Evolutionary conservation across 805 yeast genomes (phyloP).

Genomic region (Myxozyma melibiosi): DNA sequence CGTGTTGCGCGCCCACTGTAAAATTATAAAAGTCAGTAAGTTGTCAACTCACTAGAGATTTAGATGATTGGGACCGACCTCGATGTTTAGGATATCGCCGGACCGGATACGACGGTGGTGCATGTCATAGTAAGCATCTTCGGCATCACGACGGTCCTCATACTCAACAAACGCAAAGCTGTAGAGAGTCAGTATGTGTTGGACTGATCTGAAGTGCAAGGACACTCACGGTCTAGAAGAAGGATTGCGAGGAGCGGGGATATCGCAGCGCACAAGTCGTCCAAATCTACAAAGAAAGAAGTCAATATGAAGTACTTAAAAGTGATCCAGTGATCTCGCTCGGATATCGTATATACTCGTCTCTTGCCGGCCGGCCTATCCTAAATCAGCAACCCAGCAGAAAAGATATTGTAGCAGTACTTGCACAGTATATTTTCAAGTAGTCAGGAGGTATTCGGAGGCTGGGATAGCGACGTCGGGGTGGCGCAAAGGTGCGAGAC

Average conservation of each 20-base stretch:
- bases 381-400: no score
- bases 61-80: slow-evolving; percentile 25
- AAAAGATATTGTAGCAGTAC: no score
- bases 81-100: slow-evolving; percentile 38
- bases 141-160: slow-evolving; percentile 41
- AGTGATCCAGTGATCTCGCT: not conserved
- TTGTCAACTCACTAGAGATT: not conserved
- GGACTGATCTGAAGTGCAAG: not conserved
- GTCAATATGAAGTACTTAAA: not conserved
- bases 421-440: no score
- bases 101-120: slow-evolving; percentile 36
- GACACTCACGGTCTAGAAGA: slow-evolving; percentile 31
- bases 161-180: slow-evolving; percentile 41
- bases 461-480: no score
- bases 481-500: no score
- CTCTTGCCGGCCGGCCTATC: no score
- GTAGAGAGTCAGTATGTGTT: not conserved
- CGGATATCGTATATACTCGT: no score
- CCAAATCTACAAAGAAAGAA: slow-evolving; percentile 35
- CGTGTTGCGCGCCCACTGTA: slow-evolving; percentile 33
- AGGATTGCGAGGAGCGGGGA: slow-evolving; percentile 38
- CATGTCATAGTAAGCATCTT: slow-evolving; percentile 42
- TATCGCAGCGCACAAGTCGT: slow-evolving; percentile 39
- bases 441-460: no score
- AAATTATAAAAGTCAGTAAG: not conserved